Evolutionary conservation across 345 rosid species (phyloP), one percentile per base, ranked within the genome.

Genomic region (Ailanthus altissimus): DNA sequence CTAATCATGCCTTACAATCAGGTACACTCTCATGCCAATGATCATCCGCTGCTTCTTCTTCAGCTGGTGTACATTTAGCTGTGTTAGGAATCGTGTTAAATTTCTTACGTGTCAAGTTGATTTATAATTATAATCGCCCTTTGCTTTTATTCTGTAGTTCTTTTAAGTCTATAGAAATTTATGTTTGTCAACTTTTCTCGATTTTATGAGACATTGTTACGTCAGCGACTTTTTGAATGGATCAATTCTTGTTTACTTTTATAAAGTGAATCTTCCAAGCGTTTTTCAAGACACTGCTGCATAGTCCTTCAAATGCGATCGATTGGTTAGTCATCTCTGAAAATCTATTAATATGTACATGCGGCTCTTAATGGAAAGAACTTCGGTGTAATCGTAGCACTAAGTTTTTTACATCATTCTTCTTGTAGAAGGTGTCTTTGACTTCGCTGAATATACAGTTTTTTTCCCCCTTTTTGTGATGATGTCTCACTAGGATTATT

Each of bases 1-100:
- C 26, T 61, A 16, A 65, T 54, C 82, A 85, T 82, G 86, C 77
- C 91, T 73, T 78, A 53, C 47, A 74, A 84, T 32, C 83, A 85
- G 86, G 94, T 85, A 43, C 20, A 8, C 5, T 26, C 53, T 40
- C 56, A n/a, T 53, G n/a, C 56, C 15, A 32, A 5, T 26, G 12
- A 4, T 49, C 47, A 6, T 66, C 46, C 66, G 3, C 2, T 68
- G 57, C n/a, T 58, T n/a, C 59, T 67, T 45, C 8, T 21, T 20
- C 38, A 11, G 25, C 25, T 67, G 43, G 36, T 67, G 71, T 43
- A 5, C 4, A 67, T 20, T 51, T 51, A 38, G 74, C 42, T 53
- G 21, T 5, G 13, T 47, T 68, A 8, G 28, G 73, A 69, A 69
- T 69, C 43, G 12, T 32, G 60, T 62, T n/a, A 56, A 50, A 38